Evolutionary conservation across 2,329 filamentous ascomycete species (phyloP), one percentile per base, ranked within the genome.

Genomic region (Penicillium freii): DNA sequence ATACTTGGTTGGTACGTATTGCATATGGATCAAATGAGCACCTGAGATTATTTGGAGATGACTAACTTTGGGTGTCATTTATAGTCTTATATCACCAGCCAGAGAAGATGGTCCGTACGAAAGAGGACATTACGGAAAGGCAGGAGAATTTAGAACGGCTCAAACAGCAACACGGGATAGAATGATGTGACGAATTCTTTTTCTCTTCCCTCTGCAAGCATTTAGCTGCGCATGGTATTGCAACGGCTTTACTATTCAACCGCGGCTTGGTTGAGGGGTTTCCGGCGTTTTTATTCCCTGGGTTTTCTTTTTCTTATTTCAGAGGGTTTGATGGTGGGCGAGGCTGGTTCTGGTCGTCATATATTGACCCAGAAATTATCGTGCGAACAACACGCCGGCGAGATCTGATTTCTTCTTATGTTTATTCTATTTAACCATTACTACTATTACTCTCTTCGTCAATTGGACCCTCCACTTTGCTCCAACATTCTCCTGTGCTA

Each of bases 141-240:
- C 90, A 94, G 80, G 91, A 96, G 78, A 94, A 93, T 83, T 87
- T 99, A 90, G 93, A 96, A 85, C 90, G 91, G 82, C 87, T 97
- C 81, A 99, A 99, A 83, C 87, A 89, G 75, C 91, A 97, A 79
- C 92, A 99, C 79, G 93, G 92, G 76, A 97, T 97, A 84, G 93
- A 97, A 87, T 99, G 91, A 93, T 62, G 63, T 66, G 65, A 67
- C 57, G 56, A 63, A 57, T 62, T 66, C 59, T 66, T 58, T 55
- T 71, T 71, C 58, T 72, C 62, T 72, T 65, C 66, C 67, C 66
- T 69, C 67, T 71, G 62, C 69, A 62, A 67, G 64, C 70, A 70
- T 69, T 64, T 65, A 60, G 68, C 68, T 69, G 69, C 64, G 63
- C 60, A 59, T 56, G 60, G 64, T 64, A 56, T 64, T 68, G 62